phyloP scores from a whole-genome alignment of 192 early-diverging fungal genomes.

The Coemansia sp. region DNA sequence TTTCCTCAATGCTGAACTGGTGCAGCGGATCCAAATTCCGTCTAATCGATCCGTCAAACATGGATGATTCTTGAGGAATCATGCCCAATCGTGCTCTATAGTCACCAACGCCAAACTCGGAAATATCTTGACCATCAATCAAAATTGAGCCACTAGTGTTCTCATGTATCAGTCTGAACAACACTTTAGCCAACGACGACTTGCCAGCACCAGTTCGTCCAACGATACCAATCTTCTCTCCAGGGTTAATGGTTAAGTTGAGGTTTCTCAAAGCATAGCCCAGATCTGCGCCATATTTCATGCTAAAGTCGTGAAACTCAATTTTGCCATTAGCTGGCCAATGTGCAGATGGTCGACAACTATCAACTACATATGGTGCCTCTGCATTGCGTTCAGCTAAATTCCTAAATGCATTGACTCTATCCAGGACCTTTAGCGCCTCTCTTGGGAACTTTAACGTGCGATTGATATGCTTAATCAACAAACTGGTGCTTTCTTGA shows the following conservation, averaged over 20 bases:
- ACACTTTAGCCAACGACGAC: conserved; percentile 58
- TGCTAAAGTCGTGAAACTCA: conserved; percentile 36
- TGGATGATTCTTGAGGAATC: conserved; percentile 67
- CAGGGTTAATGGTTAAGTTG: conserved; percentile 51
- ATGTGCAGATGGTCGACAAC: background rate
- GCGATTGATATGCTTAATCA: background rate
- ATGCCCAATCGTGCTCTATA: conserved; percentile 58
- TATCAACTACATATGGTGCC: conserved; percentile 16
- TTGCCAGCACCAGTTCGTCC: conserved; percentile 66
- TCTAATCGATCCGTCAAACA: conserved; percentile 66
- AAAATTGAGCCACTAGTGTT: conserved; percentile 58
- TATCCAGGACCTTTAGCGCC: background rate
- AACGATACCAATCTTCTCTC: conserved; percentile 65
- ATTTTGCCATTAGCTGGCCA: conserved; percentile 33
- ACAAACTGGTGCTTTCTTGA: background rate
- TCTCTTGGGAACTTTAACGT: background rate
- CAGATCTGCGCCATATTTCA: conserved; percentile 23
- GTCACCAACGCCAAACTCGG: conserved; percentile 64
- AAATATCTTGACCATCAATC: conserved; percentile 79
- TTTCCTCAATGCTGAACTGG: conserved; percentile 21
- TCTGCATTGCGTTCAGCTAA: conserved; percentile 11
- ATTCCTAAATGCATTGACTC: background rate
- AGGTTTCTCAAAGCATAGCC: conserved; percentile 41
- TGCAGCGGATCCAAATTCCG: conserved; percentile 70
- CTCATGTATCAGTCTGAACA: conserved; percentile 67